Evolutionary conservation across 1,284 basidiomycete genomes (phyloP).

Genomic region (Irpex sp.): DNA sequence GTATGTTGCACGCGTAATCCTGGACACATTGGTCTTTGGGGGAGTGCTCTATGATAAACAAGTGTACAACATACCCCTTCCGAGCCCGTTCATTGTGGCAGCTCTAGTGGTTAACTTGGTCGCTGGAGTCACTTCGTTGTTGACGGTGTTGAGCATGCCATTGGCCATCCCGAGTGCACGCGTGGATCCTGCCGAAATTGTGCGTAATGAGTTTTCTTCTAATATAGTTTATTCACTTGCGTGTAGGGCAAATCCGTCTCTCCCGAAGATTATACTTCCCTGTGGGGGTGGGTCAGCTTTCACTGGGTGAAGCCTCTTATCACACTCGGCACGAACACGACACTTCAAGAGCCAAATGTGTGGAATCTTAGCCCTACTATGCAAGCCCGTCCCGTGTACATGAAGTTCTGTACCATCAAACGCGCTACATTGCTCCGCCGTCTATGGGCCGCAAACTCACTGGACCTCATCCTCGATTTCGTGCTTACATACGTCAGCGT

Average conservation of each 20-base stretch:
- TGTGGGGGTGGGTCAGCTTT: slow-evolving; percentile 81
- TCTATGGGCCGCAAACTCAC: slow-evolving; percentile 65
- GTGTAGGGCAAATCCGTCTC: slow-evolving; percentile 48
- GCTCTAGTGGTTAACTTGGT: slow-evolving; percentile 41
- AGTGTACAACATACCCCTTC: slow-evolving; percentile 35
- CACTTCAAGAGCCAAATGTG: slow-evolving; percentile 68
- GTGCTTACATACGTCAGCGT: slow-evolving; percentile 61
- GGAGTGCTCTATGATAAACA: slow-evolving; percentile 45
- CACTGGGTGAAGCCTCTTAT: slow-evolving; percentile 75
- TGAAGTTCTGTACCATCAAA: slow-evolving; percentile 47
- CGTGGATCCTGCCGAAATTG: slow-evolving; percentile 48
- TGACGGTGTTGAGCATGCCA: slow-evolving; percentile 52
- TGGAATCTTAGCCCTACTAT: slow-evolving; percentile 69
- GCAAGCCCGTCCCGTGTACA: slow-evolving; percentile 64
- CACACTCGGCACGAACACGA: slow-evolving; percentile 49
- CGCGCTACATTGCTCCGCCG: slow-evolving; percentile 55
- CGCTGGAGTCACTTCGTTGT: slow-evolving; percentile 36
- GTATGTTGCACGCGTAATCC: slow-evolving; percentile 40
- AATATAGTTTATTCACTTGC: background rate
- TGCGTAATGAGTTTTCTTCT: slow-evolving; percentile 27
- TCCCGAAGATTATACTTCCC: slow-evolving; percentile 74
- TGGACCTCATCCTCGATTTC: slow-evolving; percentile 73
- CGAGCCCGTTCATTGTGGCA: slow-evolving; percentile 27
- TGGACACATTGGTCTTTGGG: slow-evolving; percentile 41
- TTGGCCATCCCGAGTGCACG: slow-evolving; percentile 48